Conservation (phyloP, 306 rosid genomes). For the Vigna angularis region DNA sequence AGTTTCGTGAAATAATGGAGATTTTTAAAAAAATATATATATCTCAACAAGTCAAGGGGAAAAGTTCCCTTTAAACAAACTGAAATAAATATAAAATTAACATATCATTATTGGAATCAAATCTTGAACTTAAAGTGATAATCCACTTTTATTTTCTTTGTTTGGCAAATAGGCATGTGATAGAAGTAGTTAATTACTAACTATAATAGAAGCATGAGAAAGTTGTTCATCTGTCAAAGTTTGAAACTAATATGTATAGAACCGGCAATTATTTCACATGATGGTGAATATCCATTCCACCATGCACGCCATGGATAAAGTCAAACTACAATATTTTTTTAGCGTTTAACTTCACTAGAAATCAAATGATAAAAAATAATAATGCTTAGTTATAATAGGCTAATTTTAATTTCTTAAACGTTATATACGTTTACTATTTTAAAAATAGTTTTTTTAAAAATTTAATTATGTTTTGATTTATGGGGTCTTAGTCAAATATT, state of each 20-base stretch:
- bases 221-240: not conserved
- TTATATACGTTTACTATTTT: too few species aligned
- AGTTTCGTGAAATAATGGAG: not conserved
- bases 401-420: too few species aligned
- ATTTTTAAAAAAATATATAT: not conserved
- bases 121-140: not conserved
- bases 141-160: not conserved
- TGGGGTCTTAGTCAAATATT: fast-evolving
- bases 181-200: too few species aligned
- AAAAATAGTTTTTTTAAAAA: too few species aligned
- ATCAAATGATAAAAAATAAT: too few species aligned
- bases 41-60: not conserved
- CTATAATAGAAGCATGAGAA: not conserved
- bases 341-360: not conserved
- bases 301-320: not conserved
- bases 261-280: conserved; percentile 36
- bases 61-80: not conserved
- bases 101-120: not conserved
- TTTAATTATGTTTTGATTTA: too few species aligned
- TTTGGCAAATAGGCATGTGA: not conserved
- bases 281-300: not conserved
- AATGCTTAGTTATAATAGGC: too few species aligned
- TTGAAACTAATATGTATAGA: too few species aligned
- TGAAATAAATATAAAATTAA: not conserved
- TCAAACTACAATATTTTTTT: not conserved